These are phyloP conservation scores for Mucor velutinosus DNA, from an alignment of 371 early-diverging fungal species.

Conservation along the genomic window DNA sequence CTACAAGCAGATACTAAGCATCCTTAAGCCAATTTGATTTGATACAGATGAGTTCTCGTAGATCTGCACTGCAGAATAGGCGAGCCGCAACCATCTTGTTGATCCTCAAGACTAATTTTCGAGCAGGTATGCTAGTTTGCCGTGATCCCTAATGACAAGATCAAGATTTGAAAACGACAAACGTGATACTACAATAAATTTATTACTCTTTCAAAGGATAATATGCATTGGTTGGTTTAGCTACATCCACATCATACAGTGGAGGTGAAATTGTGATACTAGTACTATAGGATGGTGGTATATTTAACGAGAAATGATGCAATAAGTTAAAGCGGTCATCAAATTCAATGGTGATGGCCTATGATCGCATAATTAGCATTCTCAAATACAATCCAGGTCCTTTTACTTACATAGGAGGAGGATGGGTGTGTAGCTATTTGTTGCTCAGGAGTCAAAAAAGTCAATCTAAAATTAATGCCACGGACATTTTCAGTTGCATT, in stretches of 20 bases:
- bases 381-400: neutral
- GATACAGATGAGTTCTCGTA: too few relatives aligned
- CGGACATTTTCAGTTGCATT: constrained; percentile 55
- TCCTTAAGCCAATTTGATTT: too few relatives aligned
- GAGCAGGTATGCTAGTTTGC: too few relatives aligned
- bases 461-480: constrained; percentile 44
- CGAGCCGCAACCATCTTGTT: too few relatives aligned
- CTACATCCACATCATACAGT: constrained; percentile 6
- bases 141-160: too few relatives aligned
- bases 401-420: constrained; percentile 36
- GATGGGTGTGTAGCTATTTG: constrained; percentile 18
- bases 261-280: constrained; percentile 9
- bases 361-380: neutral
- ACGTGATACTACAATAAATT: neutral
- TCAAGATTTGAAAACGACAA: too few relatives aligned
- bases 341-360: constrained; percentile 48
- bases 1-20: too few relatives aligned
- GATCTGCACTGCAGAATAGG: too few relatives aligned
- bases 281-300: constrained; percentile 22
- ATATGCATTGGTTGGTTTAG: constrained; percentile 29
- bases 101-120: too few relatives aligned
- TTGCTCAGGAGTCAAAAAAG: constrained; percentile 31
- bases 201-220: constrained; percentile 31
- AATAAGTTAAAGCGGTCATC: constrained; percentile 44
- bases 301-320: constrained; percentile 34